Evolutionary conservation across 495 filamentous ascomycete species (phyloP).

Genomic region (Cudoniella acicularis): DNA sequence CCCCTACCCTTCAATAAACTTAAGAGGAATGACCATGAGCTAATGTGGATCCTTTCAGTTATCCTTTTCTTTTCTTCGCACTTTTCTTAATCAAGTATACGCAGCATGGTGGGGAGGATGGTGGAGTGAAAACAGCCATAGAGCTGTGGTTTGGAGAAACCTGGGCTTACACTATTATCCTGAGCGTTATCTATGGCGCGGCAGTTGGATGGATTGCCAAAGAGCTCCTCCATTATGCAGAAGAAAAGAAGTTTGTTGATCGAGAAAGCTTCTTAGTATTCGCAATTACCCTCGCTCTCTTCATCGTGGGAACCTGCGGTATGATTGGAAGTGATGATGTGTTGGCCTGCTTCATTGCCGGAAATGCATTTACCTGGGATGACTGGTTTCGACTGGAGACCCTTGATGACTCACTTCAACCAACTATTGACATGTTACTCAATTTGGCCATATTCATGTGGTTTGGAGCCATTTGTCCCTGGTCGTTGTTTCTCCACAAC

Average conservation of each 20-base stretch:
- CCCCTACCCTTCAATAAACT: too few relatives aligned
- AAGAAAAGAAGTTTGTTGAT: conserved; percentile 79
- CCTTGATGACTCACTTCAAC: conserved; percentile 82
- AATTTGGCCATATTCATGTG: conserved; percentile 88
- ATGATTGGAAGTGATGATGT: conserved; percentile 91
- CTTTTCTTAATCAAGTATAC: conserved; percentile 80
- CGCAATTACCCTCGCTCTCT: conserved; percentile 76
- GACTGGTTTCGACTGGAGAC: conserved; percentile 93
- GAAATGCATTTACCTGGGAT: conserved; percentile 85
- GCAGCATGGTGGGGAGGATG: conserved; percentile 46
- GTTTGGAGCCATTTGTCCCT: conserved; percentile 87
- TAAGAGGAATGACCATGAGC: too few relatives aligned
- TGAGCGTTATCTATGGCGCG: conserved; percentile 76
- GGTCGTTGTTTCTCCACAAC: conserved; percentile 66
- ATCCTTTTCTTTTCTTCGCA: conserved; percentile 79
- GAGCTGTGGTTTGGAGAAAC: conserved; percentile 85
- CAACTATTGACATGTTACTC: conserved; percentile 77
- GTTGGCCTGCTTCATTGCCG: conserved; percentile 89
- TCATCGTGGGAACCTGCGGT: conserved; percentile 82
- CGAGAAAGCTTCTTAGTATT: conserved; percentile 89
- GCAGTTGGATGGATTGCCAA: conserved; percentile 77
- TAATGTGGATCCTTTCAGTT: too few relatives aligned
- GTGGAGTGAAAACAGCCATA: conserved; percentile 65
- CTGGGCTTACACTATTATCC: conserved; percentile 75
- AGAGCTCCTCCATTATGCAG: conserved; percentile 78